A percentile compares a stretch with the other conserved stretches of the same genome.
Evolutionary conservation across 2,329 filamentous ascomycete species (phyloP).

Genomic region (Cercospora citrullina): DNA sequence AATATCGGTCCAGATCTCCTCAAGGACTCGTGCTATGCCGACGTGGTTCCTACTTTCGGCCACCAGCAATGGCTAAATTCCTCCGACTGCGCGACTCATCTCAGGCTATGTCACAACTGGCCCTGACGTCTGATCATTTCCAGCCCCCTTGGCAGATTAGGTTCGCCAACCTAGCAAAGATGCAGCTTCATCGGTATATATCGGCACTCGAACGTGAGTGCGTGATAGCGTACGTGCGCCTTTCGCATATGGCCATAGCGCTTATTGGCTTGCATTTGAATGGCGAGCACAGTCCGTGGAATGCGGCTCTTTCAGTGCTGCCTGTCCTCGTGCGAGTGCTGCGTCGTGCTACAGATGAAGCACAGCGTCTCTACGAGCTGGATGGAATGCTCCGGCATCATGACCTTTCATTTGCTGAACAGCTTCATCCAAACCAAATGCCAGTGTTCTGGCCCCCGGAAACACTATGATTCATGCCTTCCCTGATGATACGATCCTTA

Average conservation of each 20-base stretch:
- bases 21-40: not conserved
- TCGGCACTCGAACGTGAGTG: not conserved
- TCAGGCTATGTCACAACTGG: not conserved
- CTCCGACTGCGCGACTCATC: not conserved
- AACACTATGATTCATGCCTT: constrained; percentile 15
- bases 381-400: not conserved
- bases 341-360: not conserved
- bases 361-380: not conserved
- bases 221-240: not conserved
- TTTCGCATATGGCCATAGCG: not conserved
- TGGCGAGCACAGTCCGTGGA: not conserved
- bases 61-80: not conserved
- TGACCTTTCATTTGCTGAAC: not conserved
- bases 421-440: constrained; percentile 18
- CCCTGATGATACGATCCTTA: constrained; percentile 18
- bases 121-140: not conserved
- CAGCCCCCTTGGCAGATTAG: not conserved
- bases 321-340: not conserved
- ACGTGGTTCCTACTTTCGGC: not conserved
- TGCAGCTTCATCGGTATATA: not conserved
- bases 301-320: not conserved
- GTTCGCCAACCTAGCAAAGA: not conserved
- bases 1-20: not conserved
- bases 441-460: constrained; percentile 13
- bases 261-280: not conserved